phyloP scores from a whole-genome alignment of 352 stramenopile genomes.

The Lagenidium giganteum region DNA sequence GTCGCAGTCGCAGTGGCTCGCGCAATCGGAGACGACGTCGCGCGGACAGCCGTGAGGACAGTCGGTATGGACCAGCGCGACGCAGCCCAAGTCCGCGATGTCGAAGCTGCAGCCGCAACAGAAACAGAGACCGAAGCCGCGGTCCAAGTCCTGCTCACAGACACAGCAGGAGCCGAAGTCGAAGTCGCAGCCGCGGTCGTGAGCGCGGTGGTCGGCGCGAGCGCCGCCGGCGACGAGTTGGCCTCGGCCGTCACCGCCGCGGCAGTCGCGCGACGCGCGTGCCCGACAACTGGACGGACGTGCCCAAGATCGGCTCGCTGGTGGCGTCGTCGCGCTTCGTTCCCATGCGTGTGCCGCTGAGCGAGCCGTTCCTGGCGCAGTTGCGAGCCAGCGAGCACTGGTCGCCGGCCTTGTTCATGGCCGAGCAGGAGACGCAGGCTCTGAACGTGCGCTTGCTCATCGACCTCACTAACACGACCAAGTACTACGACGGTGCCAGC shows the following conservation, averaged over 20 bases:
- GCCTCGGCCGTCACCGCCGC: too few relatives aligned
- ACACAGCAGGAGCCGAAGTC: too few relatives aligned
- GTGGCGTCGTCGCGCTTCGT: conserved; percentile 58
- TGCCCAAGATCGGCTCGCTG: conserved; percentile 61
- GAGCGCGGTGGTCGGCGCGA: too few relatives aligned
- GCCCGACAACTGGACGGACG: conserved; percentile 80
- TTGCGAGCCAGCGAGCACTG: conserved; percentile 44
- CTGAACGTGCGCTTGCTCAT: conserved; percentile 64
- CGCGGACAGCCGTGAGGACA: too few relatives aligned
- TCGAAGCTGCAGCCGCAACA: too few relatives aligned
- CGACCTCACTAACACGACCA: conserved; percentile 81
- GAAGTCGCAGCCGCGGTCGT: too few relatives aligned
- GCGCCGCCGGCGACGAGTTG: too few relatives aligned
- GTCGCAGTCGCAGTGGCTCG: not conserved
- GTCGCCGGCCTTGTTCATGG: conserved; percentile 50
- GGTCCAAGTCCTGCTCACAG: too few relatives aligned
- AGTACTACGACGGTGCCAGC: conserved; percentile 67
- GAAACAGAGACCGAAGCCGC: too few relatives aligned
- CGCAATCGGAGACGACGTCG: conserved; percentile 4
- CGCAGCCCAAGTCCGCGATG: too few relatives aligned
- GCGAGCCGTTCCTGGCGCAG: conserved; percentile 54
- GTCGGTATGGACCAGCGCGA: too few relatives aligned
- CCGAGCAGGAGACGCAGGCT: conserved; percentile 25
- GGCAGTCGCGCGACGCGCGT: too few relatives aligned
- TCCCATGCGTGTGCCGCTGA: conserved; percentile 63